Evolutionary conservation across 345 rosid species (phyloP).

Genomic region (thale cress (Arabidopsis thaliana)): TAIR10.1 NC_003076.8:4481501-4482000

Average conservation of each 20-base stretch:
- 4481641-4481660: slow-evolving; percentile 60
- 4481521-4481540: not conserved
- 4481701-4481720: slow-evolving; percentile 74
- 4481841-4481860: slow-evolving; percentile 20
- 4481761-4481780: slow-evolving; percentile 66
- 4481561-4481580: slow-evolving; percentile 65
- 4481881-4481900: slow-evolving; percentile 10
- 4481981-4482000: slow-evolving; percentile 39
- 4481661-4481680: slow-evolving; percentile 64
- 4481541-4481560: slow-evolving; percentile 49
- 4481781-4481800: slow-evolving; percentile 50
- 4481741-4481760: slow-evolving; percentile 61
- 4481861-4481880: slow-evolving; percentile 21
- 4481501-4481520: not conserved
- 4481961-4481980: slow-evolving; percentile 42
- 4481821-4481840: slow-evolving; percentile 37
- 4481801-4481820: slow-evolving; percentile 20
- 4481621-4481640: slow-evolving; percentile 67
- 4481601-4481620: slow-evolving; percentile 65
- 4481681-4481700: slow-evolving; percentile 57
- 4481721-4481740: slow-evolving; percentile 53
- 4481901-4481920: slow-evolving; percentile 20
- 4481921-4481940: slow-evolving; percentile 23
- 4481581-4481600: slow-evolving; percentile 74
- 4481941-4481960: slow-evolving; percentile 41